These are phyloP conservation scores for Arxiozyma telluris DNA, from an alignment of 1,139 yeast species.

Conservation along the genomic window DNA sequence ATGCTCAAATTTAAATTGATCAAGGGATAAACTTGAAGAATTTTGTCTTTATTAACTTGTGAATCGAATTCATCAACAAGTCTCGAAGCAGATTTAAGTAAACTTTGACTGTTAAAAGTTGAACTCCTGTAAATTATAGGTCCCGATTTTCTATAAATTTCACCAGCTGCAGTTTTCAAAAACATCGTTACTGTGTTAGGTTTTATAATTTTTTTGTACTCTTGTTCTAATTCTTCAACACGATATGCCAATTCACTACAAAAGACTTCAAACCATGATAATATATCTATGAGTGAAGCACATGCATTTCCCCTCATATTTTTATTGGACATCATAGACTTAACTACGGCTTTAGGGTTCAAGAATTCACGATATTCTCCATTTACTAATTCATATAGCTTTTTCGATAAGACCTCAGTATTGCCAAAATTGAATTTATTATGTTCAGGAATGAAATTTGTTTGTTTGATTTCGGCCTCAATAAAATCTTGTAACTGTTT, in stretches of 20 bases:
- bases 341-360: conserved; percentile 50
- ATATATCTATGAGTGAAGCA: conserved; percentile 45
- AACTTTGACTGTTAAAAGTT: conserved; percentile 22
- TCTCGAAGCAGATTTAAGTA: conserved; percentile 35
- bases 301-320: conserved; percentile 60
- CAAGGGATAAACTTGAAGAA: conserved; percentile 38
- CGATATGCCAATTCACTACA: conserved; percentile 71
- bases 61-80: conserved; percentile 35
- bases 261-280: conserved; percentile 76
- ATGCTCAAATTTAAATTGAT: conserved; percentile 43
- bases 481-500: conserved; percentile 30
- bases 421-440: conserved; percentile 23
- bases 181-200: conserved; percentile 47
- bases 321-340: conserved; percentile 84
- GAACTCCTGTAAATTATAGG: conserved; percentile 14
- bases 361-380: conserved; percentile 53
- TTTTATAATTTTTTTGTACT: conserved; percentile 36
- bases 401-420: conserved; percentile 36
- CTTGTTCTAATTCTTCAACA: conserved; percentile 68
- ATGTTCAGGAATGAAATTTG: conserved; percentile 3
- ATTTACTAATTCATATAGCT: conserved; percentile 50
- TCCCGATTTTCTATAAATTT: conserved; percentile 23
- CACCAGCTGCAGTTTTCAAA: conserved; percentile 31
- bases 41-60: conserved; percentile 23
- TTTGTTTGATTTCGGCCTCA: conserved; percentile 21